Evolutionary conservation across 306 rosid genomes (phyloP), one percentile per base, ranked within the genome.

Genomic region (Citrullus mucosospermus): DNA sequence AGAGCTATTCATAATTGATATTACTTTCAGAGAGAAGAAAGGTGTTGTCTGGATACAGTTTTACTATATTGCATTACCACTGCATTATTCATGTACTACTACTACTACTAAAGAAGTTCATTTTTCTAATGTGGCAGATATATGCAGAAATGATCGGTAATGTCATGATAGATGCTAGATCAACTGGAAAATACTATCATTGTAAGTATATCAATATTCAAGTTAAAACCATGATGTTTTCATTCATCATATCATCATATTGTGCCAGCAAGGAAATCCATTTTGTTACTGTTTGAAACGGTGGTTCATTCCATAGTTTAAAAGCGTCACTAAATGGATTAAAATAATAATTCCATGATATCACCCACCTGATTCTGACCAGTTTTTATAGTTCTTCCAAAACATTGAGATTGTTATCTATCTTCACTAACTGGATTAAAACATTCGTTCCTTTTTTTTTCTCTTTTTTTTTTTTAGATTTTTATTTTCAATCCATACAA

Each of bases 141-240:
- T 95, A 95, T 75, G 84, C 99, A n/a, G 99, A 95, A 90, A 92
- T 92, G 99, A 95, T 95, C 82, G 99, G 99, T 81, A 95, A 95
- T 87, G 97, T 95, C 84, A 95, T 95, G 97, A 83, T 87, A 32
- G 99, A 95, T 90, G 99, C 99, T 30, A 91, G 97, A 62, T 95
- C 99, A 80, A 95, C 97, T 22, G 99, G 99, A 86, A 95, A 95
- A 86, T 92, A 95, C 85, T 95, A 95, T 83, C 99, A 95, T 75
- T 95, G 98, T 95, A 84, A 86, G 97, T 88, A 81, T 73, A 63
- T 44, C 2, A 0, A 1, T 28, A 70, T 44, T 70, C 13, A 28
- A 70, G 12, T 74, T 51, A 51, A 51, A 16, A 32, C 48, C 32
- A 30, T 56, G 8, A 5, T 34, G 48, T 18, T 74, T 30, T 74